Percentiles rank a stretch among this genome's conserved stretches.
Evolutionary conservation across 1,139 yeast species (phyloP).

Genomic region (Meyerozyma athensensis): DNA sequence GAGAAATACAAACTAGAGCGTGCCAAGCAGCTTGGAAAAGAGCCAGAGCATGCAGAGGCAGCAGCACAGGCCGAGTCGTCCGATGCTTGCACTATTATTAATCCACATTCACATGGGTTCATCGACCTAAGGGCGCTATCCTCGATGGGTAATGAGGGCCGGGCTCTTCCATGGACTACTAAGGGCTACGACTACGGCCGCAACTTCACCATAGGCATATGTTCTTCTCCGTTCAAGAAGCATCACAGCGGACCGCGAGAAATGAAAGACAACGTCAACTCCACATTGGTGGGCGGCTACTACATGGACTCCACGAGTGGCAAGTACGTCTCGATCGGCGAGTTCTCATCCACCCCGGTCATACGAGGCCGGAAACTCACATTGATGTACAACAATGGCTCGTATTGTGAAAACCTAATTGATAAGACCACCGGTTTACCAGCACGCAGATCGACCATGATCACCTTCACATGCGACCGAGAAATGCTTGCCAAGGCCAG

Average conservation of each 20-base stretch:
- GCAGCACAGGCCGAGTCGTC: constrained; percentile 15
- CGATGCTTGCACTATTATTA: constrained; percentile 52
- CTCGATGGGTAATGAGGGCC: constrained; percentile 36
- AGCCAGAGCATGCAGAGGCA: constrained; percentile 7
- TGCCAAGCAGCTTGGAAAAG: constrained; percentile 5
- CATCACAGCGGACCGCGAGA: constrained; percentile 24
- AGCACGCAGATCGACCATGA: constrained; percentile 56
- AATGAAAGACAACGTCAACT: constrained; percentile 34
- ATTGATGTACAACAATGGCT: constrained; percentile 67
- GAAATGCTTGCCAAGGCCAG: constrained; percentile 65
- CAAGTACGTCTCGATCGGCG: constrained; percentile 62
- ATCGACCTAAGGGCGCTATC: constrained; percentile 53
- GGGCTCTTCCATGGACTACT: constrained; percentile 57
- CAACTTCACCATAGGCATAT: constrained; percentile 77
- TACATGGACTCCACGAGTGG: constrained; percentile 51
- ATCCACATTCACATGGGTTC: constrained; percentile 50
- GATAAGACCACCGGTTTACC: constrained; percentile 35
- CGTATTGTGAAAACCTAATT: constrained; percentile 48
- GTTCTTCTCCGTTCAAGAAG: constrained; percentile 58
- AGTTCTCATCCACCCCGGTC: constrained; percentile 52
- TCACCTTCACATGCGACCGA: constrained; percentile 77
- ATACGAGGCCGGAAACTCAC: constrained; percentile 71
- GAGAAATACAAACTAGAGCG: not conserved
- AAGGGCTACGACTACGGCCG: constrained; percentile 66
- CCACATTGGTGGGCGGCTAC: constrained; percentile 60